phyloP scores from a whole-genome alignment of 169 alveolate genomes.

The Eimeria nieschulzi region DNA sequence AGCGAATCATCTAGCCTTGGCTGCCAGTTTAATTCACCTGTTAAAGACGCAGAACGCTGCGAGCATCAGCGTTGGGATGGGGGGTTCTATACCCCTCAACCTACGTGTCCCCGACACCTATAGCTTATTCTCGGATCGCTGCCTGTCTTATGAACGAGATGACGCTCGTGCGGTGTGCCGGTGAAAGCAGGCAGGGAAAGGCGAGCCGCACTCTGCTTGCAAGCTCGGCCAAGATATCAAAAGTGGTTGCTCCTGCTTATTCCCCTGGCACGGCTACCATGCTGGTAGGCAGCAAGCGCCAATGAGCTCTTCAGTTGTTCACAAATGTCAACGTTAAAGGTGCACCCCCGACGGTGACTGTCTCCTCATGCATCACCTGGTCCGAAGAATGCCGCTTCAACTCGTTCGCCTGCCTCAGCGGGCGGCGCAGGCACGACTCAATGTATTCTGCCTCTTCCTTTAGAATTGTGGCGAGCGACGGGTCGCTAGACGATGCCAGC shows the following conservation, averaged over 20 bases:
- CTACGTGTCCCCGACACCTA: no score
- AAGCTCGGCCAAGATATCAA: neutral
- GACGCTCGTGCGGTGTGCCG: no score
- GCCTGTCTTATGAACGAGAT: no score
- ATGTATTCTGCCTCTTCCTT: conserved; percentile 38
- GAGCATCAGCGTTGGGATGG: no score
- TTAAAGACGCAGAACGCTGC: no score
- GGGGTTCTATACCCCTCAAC: no score
- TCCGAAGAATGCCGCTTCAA: neutral
- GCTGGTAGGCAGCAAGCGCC: neutral
- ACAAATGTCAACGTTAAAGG: conserved; percentile 54
- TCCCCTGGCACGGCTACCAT: neutral
- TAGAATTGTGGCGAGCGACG: neutral
- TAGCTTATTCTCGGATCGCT: no score
- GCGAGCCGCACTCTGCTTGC: no score
- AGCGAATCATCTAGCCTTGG: no score
- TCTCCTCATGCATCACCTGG: neutral
- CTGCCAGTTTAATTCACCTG: no score
- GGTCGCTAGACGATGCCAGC: conserved; percentile 21
- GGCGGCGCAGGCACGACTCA: conserved; percentile 34
- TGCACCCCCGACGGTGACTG: conserved; percentile 12
- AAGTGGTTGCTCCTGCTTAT: neutral
- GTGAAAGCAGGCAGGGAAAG: no score
- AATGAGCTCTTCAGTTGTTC: neutral
- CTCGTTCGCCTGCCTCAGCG: neutral